These are phyloP conservation scores for Sclerotinia nivalis DNA, from an alignment of 2,329 filamentous ascomycete genomes.

Conservation along the genomic window DNA sequence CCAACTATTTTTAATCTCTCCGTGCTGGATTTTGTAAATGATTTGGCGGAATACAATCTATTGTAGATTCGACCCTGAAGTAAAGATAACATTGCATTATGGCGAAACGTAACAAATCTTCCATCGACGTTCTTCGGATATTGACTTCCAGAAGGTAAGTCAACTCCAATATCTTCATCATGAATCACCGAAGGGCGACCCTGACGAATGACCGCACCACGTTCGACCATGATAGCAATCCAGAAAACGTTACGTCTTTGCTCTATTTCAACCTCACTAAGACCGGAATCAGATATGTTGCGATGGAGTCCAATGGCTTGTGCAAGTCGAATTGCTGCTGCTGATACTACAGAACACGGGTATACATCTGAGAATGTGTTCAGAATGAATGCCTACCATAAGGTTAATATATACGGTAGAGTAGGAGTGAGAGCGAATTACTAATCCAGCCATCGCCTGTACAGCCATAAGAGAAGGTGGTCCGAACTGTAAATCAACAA, in stretches of 20 bases:
- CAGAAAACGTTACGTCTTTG: constrained; percentile 36
- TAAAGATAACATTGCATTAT: constrained; percentile 29
- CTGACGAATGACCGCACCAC: constrained; percentile 26
- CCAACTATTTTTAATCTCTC: constrained; percentile 32
- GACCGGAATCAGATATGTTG: constrained; percentile 27
- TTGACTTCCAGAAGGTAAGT: constrained; percentile 30
- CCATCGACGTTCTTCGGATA: constrained; percentile 22
- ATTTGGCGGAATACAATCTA: constrained; percentile 35
- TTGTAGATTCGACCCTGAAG: constrained; percentile 34
- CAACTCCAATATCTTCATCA: constrained; percentile 36
- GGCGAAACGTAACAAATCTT: constrained; percentile 30
- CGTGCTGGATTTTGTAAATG: constrained; percentile 31
- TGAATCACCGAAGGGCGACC: constrained; percentile 36
- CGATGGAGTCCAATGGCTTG: constrained; percentile 35
- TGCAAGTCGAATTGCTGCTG: constrained; percentile 29
- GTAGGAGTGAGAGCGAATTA: constrained; percentile 14
- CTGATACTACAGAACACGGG: constrained; percentile 29
- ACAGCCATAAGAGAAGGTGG: constrained; percentile 32
- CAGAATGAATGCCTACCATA: constrained; percentile 24
- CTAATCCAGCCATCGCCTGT: constrained; percentile 31
- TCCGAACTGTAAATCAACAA: constrained; percentile 31
- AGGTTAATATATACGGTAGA: background rate
- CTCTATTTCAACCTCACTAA: constrained; percentile 28
- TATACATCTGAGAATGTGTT: constrained; percentile 29
- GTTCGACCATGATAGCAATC: constrained; percentile 34